phyloP scores from a whole-genome alignment of 2,329 filamentous ascomycete species.

The Clarireedia monteithiana region DNA sequence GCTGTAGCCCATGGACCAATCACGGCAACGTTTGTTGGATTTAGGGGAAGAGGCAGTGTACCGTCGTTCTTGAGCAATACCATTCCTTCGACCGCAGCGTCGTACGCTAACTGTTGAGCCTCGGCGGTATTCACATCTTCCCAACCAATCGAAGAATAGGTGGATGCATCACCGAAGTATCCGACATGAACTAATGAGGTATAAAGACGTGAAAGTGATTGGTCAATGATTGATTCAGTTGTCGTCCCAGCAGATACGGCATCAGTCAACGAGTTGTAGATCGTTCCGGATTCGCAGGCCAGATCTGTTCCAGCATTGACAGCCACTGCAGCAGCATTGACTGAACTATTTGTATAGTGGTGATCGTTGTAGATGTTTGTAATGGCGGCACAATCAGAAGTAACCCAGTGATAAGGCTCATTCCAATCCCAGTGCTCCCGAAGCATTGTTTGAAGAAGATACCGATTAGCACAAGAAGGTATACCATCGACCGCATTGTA shows the following conservation, averaged over 20 bases:
- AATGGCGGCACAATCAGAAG: constrained; percentile 43
- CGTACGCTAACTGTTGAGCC: constrained; percentile 15
- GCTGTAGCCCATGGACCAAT: constrained; percentile 20
- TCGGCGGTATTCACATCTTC: constrained; percentile 25
- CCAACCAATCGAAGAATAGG: constrained; percentile 40
- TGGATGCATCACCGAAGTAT: constrained; percentile 44
- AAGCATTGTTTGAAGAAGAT: constrained; percentile 54
- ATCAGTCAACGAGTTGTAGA: constrained; percentile 4
- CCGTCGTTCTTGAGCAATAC: constrained; percentile 24
- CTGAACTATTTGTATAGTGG: constrained; percentile 28
- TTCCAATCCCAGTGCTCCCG: constrained; percentile 60
- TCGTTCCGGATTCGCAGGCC: constrained; percentile 14
- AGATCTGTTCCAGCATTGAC: constrained; percentile 19
- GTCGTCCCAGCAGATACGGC: constrained; percentile 30
- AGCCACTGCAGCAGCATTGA: constrained; percentile 15
- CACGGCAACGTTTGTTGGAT: constrained; percentile 13
- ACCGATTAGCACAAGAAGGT: constrained; percentile 55
- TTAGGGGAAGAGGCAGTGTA: constrained; percentile 18
- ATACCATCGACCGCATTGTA: constrained; percentile 60
- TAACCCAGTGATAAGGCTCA: constrained; percentile 50
- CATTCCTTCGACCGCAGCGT: constrained; percentile 21
- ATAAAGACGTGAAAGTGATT: constrained; percentile 44
- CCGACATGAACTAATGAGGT: constrained; percentile 46
- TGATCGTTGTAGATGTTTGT: constrained; percentile 41
- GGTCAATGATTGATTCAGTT: constrained; percentile 39